phyloP scores from a whole-genome alignment of 192 early-diverging fungal species.

The Coemansia sp. region DNA sequence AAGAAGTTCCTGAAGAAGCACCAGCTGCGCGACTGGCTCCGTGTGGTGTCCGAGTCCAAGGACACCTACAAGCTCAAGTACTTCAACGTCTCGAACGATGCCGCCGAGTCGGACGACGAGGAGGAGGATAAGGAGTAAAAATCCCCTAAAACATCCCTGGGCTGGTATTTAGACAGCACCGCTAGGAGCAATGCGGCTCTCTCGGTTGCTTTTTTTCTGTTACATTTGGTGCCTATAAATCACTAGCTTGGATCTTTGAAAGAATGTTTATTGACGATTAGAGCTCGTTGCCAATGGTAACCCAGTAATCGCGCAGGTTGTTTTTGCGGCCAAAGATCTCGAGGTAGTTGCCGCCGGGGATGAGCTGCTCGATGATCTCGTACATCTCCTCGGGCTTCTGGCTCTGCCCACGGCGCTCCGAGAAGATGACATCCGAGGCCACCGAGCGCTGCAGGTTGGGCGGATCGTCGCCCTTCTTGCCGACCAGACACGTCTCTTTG shows the following conservation, averaged over 20 bases:
- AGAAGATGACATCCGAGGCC: slow-evolving; percentile 88
- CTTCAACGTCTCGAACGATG: slow-evolving; percentile 58
- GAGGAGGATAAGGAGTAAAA: slow-evolving; percentile 50
- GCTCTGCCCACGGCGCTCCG: slow-evolving; percentile 89
- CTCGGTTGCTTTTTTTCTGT: no score
- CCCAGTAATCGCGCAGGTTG: slow-evolving; percentile 94
- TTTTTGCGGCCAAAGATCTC: slow-evolving; percentile 97
- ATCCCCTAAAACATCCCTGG: background rate
- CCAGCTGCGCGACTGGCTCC: slow-evolving; percentile 97
- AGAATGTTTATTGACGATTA: no score
- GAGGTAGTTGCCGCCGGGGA: slow-evolving; percentile 86
- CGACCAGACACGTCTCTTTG: slow-evolving; percentile 95
- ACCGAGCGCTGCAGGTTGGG: slow-evolving; percentile 66
- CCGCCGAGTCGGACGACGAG: slow-evolving; percentile 27
- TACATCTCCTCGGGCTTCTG: slow-evolving; percentile 97
- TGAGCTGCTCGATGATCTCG: slow-evolving; percentile 89
- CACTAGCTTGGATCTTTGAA: no score
- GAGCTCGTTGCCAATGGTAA: slow-evolving; percentile 95
- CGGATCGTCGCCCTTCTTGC: slow-evolving; percentile 80
- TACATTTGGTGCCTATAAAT: no score
- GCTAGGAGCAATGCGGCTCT: no score
- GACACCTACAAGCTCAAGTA: slow-evolving; percentile 92
- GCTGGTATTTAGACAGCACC: no score
- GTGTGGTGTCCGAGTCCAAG: slow-evolving; percentile 88
- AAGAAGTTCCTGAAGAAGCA: slow-evolving; percentile 99